These are phyloP conservation scores for Marasmius fiardii DNA, from an alignment of 1,284 basidiomycete species.

Conservation along the genomic window DNA sequence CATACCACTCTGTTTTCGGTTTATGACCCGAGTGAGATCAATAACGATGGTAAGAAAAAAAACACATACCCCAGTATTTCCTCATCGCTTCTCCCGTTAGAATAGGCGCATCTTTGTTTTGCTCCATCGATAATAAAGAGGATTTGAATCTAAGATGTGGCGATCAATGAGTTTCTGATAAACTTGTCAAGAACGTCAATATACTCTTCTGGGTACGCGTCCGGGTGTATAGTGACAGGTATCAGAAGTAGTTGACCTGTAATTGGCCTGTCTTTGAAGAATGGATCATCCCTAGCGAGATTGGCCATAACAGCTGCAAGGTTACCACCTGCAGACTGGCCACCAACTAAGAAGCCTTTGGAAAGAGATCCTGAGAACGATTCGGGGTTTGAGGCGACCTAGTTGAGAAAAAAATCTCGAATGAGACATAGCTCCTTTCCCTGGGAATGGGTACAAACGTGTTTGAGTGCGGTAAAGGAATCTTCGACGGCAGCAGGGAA, in stretches of 20 bases:
- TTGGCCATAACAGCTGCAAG: slow-evolving; percentile 6
- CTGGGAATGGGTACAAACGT: neutral
- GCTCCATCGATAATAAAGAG: slow-evolving; percentile 8
- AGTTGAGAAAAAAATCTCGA: too few relatives aligned
- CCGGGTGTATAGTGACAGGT: slow-evolving; percentile 6
- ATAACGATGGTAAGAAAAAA: neutral
- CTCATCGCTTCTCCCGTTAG: neutral
- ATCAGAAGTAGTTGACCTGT: slow-evolving; percentile 14
- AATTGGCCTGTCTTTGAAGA: slow-evolving; percentile 6
- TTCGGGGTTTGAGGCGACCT: slow-evolving; percentile 2
- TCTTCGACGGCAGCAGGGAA: neutral
- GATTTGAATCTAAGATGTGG: slow-evolving; percentile 9
- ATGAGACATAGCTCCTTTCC: neutral
- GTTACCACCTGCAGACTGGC: slow-evolving; percentile 11
- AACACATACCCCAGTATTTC: neutral
- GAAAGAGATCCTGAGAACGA: slow-evolving; percentile 1
- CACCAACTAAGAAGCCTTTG: slow-evolving; percentile 13
- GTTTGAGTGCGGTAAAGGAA: neutral
- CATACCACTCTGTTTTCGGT: neutral
- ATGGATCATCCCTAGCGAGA: slow-evolving; percentile 14
- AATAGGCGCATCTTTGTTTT: slow-evolving; percentile 12
- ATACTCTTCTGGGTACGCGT: slow-evolving; percentile 12
- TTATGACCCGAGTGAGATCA: neutral
- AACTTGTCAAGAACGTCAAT: neutral
- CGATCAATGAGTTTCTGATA: neutral